Evolutionary conservation across 2,329 filamentous ascomycete species (phyloP).

Genomic region (Neopestalotiopsis rosae): DNA sequence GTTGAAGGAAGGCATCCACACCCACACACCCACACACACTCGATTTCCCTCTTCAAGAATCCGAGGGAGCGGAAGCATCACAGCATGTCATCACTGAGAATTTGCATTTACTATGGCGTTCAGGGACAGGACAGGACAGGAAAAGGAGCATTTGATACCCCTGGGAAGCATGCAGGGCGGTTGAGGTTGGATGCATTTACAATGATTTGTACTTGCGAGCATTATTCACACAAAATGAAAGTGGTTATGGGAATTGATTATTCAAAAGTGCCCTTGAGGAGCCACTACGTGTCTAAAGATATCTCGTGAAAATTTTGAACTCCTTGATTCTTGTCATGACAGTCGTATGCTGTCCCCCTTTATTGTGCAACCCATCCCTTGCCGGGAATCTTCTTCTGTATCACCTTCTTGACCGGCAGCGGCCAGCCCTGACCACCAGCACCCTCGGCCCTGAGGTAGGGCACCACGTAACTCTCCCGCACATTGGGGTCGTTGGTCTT

Average conservation of each 20-base stretch:
- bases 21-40: too few species aligned
- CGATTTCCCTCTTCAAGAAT: too few species aligned
- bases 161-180: neutral
- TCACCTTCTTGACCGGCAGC: conserved; percentile 81
- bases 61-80: too few species aligned
- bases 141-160: conserved; percentile 12
- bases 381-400: conserved; percentile 75
- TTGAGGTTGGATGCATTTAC: neutral
- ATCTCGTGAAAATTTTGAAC: neutral
- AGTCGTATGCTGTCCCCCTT: conserved; percentile 8
- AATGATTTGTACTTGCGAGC: neutral
- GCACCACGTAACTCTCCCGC: conserved; percentile 84
- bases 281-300: neutral
- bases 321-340: neutral
- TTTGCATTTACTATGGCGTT: conserved; percentile 4
- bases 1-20: neutral
- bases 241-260: neutral
- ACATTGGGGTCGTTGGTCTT: conserved; percentile 50
- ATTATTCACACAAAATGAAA: neutral
- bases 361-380: conserved; percentile 77
- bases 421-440: conserved; percentile 78
- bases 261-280: neutral
- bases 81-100: neutral
- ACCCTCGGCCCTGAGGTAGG: conserved; percentile 74
- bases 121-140: neutral